Percentiles rank a stretch among this genome's conserved stretches.
Evolutionary conservation across 2,329 filamentous ascomycete genomes (phyloP).

Genomic region (Rutstroemia sp.): DNA sequence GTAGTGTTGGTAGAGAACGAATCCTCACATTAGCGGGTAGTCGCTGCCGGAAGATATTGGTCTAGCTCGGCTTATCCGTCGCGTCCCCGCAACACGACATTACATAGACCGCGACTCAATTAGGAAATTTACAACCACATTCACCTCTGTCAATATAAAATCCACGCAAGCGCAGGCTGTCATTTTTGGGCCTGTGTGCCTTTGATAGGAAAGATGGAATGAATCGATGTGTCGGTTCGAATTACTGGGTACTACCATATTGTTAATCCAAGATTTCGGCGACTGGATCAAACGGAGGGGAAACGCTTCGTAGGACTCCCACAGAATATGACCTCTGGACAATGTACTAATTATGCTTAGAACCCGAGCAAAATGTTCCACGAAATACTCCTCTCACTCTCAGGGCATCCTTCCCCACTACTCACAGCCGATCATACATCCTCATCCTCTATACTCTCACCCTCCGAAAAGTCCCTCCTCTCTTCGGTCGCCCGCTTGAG

Average conservation of each 20-base stretch:
- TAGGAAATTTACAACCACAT: background rate
- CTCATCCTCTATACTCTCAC: constrained; percentile 50
- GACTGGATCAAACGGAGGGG: constrained; percentile 15
- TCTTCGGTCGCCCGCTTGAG: constrained; percentile 70
- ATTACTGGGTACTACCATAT: constrained; percentile 25
- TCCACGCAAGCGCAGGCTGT: background rate
- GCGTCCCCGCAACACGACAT: background rate
- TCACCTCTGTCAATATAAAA: background rate
- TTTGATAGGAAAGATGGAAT: background rate
- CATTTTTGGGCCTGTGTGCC: background rate
- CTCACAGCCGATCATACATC: constrained; percentile 51
- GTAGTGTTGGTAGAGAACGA: too few relatives aligned
- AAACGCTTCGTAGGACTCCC: background rate
- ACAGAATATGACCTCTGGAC: constrained; percentile 8
- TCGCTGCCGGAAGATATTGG: too few relatives aligned
- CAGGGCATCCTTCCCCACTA: constrained; percentile 85
- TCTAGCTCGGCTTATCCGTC: background rate
- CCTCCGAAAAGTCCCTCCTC: constrained; percentile 77
- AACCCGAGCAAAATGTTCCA: constrained; percentile 65
- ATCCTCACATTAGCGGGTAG: too few relatives aligned
- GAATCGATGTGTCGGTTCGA: constrained; percentile 30
- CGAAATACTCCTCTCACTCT: constrained; percentile 94
- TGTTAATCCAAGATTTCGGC: constrained; percentile 21
- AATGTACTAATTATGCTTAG: constrained; percentile 7
- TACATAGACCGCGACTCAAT: background rate